Base-by-base conservation (phyloP, 495 filamentous ascomycete genomes). In the Daldinia decipiens region DNA sequence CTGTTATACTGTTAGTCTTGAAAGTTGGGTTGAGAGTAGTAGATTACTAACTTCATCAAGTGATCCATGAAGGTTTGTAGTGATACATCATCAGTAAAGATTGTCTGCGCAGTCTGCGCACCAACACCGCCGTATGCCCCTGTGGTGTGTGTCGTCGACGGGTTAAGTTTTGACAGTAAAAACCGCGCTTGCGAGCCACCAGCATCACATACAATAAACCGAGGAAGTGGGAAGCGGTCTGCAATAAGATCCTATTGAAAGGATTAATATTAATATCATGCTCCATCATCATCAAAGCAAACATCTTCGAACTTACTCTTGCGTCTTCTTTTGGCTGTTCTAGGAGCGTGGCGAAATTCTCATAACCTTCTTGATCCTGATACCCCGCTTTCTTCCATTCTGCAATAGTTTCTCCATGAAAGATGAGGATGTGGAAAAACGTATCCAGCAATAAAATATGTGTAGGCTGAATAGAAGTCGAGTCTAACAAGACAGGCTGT, bases 41-140 rank as follows among this genome's bases (percentile, higher is more conserved):
- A 66, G 59, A 75, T 64, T 32, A 84, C 91, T 83, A 80, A 95
- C 93, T 99, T 99, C 96, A 99, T 99, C 78, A 99, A 82, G 83
- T 97, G 93, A 70, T 99, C 96, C 95, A 98, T 99, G 77, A 99
- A 99, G 6, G 95, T 98, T 80, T 98, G 95, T 76, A 99, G 82
- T 24, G 93, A 97, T 58, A 99, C 96, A 81, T 99, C 96, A 74
- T 99, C 96, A 2, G 96, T 99, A 81, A 99, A 99, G 72, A 99
- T 98, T 13, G 96, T 99, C 82, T 98, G 96, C 34, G 95, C 94
- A 21, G 91, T 95, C 75, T 97, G 93, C 19, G 91, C 87, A 45
- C 85, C 85, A 29, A 92, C 90, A 67, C 94, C 95, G 60, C 96
- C 95, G 71, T 97, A 98, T 7, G 92, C 90, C 52, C 93, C 92